Evolutionary conservation across 441 rosid genomes (phyloP).

Genomic region (Syzygium malaccense): DNA sequence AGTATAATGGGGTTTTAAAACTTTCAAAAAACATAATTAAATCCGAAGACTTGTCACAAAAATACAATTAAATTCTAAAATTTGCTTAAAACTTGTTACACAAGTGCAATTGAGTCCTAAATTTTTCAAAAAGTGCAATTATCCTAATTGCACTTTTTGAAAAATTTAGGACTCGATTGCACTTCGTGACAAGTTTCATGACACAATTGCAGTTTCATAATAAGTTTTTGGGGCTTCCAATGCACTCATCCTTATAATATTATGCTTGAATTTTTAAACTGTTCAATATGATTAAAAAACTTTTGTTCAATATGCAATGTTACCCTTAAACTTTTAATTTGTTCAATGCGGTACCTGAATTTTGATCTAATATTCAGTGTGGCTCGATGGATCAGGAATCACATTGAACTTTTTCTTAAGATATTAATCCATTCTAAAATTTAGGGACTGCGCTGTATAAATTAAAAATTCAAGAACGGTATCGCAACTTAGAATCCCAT

Average conservation of each 20-base stretch:
- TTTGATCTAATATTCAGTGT: rapidly evolving
- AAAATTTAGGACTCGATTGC: too few relatives aligned
- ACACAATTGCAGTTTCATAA: too few relatives aligned
- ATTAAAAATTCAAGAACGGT: neutral
- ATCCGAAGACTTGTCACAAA: too few relatives aligned
- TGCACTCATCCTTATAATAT: neutral
- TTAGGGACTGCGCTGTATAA: rapidly evolving
- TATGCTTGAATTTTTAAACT: neutral
- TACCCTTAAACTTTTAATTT: neutral
- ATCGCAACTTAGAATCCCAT: neutral
- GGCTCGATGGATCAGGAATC: rapidly evolving
- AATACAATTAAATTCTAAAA: too few relatives aligned
- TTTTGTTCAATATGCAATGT: neutral
- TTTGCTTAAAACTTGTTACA: too few relatives aligned
- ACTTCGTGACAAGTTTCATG: too few relatives aligned
- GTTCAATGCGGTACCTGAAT: rapidly evolving
- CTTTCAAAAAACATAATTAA: too few relatives aligned
- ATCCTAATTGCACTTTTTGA: too few relatives aligned
- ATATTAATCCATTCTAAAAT: neutral
- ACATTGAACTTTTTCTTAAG: neutral
- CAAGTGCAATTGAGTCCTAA: too few relatives aligned
- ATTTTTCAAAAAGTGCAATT: too few relatives aligned
- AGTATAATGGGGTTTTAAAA: too few relatives aligned
- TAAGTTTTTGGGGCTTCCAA: too few relatives aligned
- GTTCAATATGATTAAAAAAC: rapidly evolving